A percentile compares a stretch with the other conserved stretches of the same genome.
These are phyloP conservation scores for Exophiala calicioides DNA, from an alignment of 2,329 filamentous ascomycete genomes.

Conservation along the genomic window DNA sequence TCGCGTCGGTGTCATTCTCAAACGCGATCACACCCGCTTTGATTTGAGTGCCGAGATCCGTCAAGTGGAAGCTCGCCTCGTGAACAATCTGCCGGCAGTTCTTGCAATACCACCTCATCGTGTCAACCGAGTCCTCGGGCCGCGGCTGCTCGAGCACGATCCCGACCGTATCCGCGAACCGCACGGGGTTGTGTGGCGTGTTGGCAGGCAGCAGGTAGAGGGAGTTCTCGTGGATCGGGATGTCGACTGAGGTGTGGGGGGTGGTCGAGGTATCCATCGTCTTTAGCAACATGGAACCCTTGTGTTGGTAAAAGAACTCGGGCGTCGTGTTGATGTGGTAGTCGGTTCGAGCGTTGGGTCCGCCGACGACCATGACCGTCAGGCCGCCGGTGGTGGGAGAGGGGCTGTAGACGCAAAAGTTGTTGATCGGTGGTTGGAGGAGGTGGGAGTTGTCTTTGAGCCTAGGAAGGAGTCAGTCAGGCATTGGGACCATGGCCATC, in stretches of 20 bases:
- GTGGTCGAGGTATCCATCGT: slow-evolving; percentile 68
- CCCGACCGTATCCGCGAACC: slow-evolving; percentile 91
- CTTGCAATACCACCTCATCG: slow-evolving; percentile 87
- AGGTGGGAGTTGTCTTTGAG: slow-evolving; percentile 89
- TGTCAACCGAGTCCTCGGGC: slow-evolving; percentile 69
- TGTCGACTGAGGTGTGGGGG: slow-evolving; percentile 69
- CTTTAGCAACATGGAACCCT: slow-evolving; percentile 89
- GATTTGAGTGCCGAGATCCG: slow-evolving; percentile 89
- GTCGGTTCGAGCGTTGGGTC: slow-evolving; percentile 92
- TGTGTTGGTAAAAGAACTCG: slow-evolving; percentile 98
- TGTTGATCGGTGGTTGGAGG: slow-evolving; percentile 91
- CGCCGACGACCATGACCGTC: slow-evolving; percentile 90
- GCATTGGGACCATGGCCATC: background rate
- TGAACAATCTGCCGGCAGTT: slow-evolving; percentile 72
- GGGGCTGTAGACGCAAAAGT: slow-evolving; percentile 89
- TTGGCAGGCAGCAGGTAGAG: slow-evolving; percentile 93
- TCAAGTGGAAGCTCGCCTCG: slow-evolving; percentile 85
- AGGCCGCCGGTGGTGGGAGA: slow-evolving; percentile 79
- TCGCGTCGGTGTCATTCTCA: slow-evolving; percentile 65
- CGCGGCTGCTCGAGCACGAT: slow-evolving; percentile 86
- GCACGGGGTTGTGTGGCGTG: slow-evolving; percentile 93
- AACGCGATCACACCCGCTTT: slow-evolving; percentile 87
- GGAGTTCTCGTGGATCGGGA: slow-evolving; percentile 87
- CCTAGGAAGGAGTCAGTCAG: slow-evolving; percentile 54
- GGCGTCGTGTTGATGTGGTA: slow-evolving; percentile 97